Conservation (phyloP, 176 grass and related monocot species). For the Musa itinerans region DNA sequence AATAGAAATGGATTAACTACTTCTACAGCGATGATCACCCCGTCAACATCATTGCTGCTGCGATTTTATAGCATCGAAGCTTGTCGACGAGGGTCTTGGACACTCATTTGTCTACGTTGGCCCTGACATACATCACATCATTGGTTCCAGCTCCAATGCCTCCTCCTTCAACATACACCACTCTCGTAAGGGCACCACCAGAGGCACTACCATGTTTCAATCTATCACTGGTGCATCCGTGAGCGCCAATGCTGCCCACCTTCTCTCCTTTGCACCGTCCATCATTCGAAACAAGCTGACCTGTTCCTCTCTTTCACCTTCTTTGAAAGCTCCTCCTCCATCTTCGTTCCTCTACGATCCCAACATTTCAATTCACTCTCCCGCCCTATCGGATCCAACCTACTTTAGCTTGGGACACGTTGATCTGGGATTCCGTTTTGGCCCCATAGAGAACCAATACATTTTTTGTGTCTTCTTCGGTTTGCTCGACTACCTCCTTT, state of each 20-base stretch:
- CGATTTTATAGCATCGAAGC: constrained; percentile 21
- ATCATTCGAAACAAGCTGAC: constrained; percentile 12
- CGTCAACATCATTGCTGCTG: no score
- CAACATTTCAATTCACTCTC: constrained; percentile 20
- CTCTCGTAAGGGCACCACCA: background rate
- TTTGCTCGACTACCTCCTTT: constrained; percentile 23
- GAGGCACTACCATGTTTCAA: constrained; percentile 14
- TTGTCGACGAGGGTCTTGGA: constrained; percentile 41
- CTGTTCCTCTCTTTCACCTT: constrained; percentile 11
- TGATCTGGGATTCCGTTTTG: constrained; percentile 13
- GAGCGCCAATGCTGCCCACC: constrained; percentile 45
- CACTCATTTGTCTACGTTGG: constrained; percentile 67
- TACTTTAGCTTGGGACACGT: background rate
- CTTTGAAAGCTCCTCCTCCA: constrained; percentile 63
- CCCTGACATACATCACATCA: background rate
- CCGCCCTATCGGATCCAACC: background rate
- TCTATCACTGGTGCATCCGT: constrained; percentile 52
- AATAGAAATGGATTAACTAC: no score
- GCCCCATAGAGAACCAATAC: background rate
- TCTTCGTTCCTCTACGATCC: constrained; percentile 43
- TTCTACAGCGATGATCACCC: no score
- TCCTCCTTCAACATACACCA: background rate
- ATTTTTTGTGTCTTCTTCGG: constrained; percentile 15
- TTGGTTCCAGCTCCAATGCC: background rate
- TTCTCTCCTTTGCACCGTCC: constrained; percentile 25